Conservation (phyloP, 2,329 filamentous ascomycete species). For the Beauveria sp. region DNA sequence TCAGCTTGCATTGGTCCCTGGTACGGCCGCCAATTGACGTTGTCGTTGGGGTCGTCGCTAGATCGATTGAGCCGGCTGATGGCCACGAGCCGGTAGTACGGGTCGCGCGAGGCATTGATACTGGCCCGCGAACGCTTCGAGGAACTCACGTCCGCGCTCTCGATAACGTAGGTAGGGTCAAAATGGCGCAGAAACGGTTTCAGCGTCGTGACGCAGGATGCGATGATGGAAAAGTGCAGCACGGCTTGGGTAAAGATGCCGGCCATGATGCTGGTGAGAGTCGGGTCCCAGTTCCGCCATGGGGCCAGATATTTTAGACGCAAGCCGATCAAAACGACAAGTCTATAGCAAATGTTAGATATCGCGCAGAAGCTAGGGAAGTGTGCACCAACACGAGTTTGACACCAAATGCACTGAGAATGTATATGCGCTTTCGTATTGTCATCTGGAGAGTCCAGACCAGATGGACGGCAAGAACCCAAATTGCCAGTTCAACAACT, state of each 20-base stretch:
- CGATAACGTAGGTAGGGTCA: slow-evolving; percentile 9
- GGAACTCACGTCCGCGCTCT: slow-evolving; percentile 10
- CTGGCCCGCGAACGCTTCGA: not conserved
- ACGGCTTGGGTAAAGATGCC: not conserved
- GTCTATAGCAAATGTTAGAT: not conserved
- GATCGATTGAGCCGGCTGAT: not conserved
- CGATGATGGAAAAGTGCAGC: slow-evolving; percentile 10
- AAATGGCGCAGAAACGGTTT: slow-evolving; percentile 14
- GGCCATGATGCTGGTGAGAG: not conserved
- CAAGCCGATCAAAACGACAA: not conserved
- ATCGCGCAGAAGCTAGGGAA: not conserved
- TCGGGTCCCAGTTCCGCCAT: not conserved
- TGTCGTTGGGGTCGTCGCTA: not conserved
- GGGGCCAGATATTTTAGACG: slow-evolving; percentile 2
- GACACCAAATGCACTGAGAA: slow-evolving; percentile 5
- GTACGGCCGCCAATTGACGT: slow-evolving; percentile 6
- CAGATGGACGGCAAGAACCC: not conserved
- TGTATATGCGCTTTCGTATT: slow-evolving; percentile 8
- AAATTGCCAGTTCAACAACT: not conserved
- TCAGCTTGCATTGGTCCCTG: not conserved
- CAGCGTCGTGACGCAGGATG: slow-evolving; percentile 8
- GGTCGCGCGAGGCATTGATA: not conserved
- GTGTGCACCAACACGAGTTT: not conserved
- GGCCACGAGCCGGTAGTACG: slow-evolving; percentile 11
- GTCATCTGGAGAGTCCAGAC: slow-evolving; percentile 10